Evolutionary conservation across 805 yeast species (phyloP).

Genomic region (Osmozyma mogii): DNA sequence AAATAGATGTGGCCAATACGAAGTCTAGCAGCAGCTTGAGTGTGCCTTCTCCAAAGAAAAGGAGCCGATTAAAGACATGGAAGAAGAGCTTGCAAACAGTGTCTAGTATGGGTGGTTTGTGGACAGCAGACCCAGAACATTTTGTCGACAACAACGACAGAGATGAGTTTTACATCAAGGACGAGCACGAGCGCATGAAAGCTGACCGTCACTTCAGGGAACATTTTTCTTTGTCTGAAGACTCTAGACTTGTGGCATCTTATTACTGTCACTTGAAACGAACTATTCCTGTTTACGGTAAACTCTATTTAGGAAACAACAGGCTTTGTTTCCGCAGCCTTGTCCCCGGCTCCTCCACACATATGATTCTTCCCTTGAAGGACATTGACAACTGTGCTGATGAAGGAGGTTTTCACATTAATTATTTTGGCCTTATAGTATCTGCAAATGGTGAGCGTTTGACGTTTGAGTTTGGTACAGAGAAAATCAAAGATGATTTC

Average conservation of each 20-base stretch:
- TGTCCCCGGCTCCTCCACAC: slow-evolving; percentile 67
- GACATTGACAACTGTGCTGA: slow-evolving; percentile 65
- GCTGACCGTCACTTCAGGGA: slow-evolving; percentile 53
- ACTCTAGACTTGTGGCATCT: slow-evolving; percentile 50
- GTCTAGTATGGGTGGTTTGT: slow-evolving; percentile 29
- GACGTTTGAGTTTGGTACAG: slow-evolving; percentile 65
- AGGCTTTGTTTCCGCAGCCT: slow-evolving; percentile 76
- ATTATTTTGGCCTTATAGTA: slow-evolving; percentile 62
- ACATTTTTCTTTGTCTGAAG: slow-evolving; percentile 55
- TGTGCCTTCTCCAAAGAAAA: slow-evolving; percentile 8
- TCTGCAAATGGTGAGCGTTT: slow-evolving; percentile 71
- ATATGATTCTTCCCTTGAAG: slow-evolving; percentile 71
- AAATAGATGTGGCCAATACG: too few relatives aligned
- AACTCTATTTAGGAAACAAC: slow-evolving; percentile 60
- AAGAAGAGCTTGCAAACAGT: slow-evolving; percentile 24
- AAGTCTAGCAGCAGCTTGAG: too few relatives aligned
- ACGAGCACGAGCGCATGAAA: slow-evolving; percentile 32
- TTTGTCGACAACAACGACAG: slow-evolving; percentile 32
- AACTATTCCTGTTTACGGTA: slow-evolving; percentile 76
- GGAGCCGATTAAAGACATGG: slow-evolving; percentile 12
- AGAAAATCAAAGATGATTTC: slow-evolving; percentile 65
- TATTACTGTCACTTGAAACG: slow-evolving; percentile 65
- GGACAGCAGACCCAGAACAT: slow-evolving; percentile 59
- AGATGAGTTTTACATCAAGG: slow-evolving; percentile 44
- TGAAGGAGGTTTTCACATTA: slow-evolving; percentile 61